Base-by-base conservation (phyloP, 1,284 basidiomycete genomes). In the Puccinia horiana region DNA sequence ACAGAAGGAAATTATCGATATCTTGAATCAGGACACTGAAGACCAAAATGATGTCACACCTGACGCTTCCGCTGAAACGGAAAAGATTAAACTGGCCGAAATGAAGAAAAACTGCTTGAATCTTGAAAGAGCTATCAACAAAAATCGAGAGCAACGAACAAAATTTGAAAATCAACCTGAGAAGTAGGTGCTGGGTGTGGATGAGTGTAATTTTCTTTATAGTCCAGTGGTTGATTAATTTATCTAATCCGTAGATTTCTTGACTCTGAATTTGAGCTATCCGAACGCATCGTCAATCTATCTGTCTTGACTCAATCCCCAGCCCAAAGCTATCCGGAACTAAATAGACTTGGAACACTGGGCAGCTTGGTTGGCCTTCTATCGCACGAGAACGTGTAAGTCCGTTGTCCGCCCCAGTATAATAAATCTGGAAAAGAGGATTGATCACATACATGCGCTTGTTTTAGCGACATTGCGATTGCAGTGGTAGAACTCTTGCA, bases 211-310 rank as follows among this genome's bases (percentile, higher is more conserved):
- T 37, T 12, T 40, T 49, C 32, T n/a, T 18, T 74, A 35, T n/a
- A 16, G 16, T 47, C 35, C 2, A 16, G 40, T 42, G 3, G 29
- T 32, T 35, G n/a, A 32, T 14, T 56, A 29, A 11, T 83, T 26
- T 0, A 3, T 61, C 47, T n/a, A 52, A 58, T 61, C 5, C 47
- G 11, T 85, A 96, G 96, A 87, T 99, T 99, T 89, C 97, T 99
- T 85, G 95, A 98, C 85, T 99, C 97, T 0, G 97, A 99, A 89
- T 93, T 94, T 37, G 95, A 98, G 86, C 90, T 99, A 11, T 94
- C 99, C 85, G 89, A 90, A 76, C 91, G 94, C 20, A 90, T 99
- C 83, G 95, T 96, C 47, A 83, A 83, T 86, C 90, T 93, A 2
- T 89, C 98, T 75, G 92, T 96, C 1, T 89, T 99, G n/a, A 94